phyloP scores from a whole-genome alignment of 179 eudicot genomes.

The Sideroxylon spinosum region DNA sequence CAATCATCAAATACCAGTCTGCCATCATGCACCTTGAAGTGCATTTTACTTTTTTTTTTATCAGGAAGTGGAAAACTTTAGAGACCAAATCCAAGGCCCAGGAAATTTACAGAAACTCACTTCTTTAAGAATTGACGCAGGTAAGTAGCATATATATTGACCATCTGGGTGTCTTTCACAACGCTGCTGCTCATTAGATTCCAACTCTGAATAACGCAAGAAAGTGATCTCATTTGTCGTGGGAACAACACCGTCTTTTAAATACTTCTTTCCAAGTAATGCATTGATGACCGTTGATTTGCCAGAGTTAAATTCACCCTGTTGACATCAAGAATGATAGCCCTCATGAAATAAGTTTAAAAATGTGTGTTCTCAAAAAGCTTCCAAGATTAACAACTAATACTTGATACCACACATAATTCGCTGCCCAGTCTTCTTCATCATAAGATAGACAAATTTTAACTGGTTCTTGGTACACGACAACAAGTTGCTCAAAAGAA shows the following conservation, averaged over 20 bases:
- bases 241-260: slow-evolving; percentile 93
- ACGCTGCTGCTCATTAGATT: slow-evolving; percentile 50
- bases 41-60: background rate
- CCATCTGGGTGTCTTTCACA: slow-evolving; percentile 93
- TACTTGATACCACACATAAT: no score
- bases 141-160: slow-evolving; percentile 74
- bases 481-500: background rate
- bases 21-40: slow-evolving; percentile 4
- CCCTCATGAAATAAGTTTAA: background rate
- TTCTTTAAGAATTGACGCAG: slow-evolving; percentile 77
- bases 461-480: background rate
- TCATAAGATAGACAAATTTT: background rate
- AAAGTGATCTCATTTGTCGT: slow-evolving; percentile 96
- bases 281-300: slow-evolving; percentile 93
- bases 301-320: slow-evolving; percentile 99
- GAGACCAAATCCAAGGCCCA: background rate
- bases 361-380: background rate
- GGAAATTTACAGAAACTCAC: slow-evolving; percentile 39
- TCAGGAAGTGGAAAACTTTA: background rate
- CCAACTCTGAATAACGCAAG: slow-evolving; percentile 62
- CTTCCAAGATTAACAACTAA: background rate
- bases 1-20: background rate
- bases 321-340: slow-evolving; percentile 25
- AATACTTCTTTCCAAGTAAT: slow-evolving; percentile 73
- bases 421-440: no score